Evolutionary conservation across 176 grass and related monocot genomes (phyloP).

Genomic region (Panicum miliaceum): DNA sequence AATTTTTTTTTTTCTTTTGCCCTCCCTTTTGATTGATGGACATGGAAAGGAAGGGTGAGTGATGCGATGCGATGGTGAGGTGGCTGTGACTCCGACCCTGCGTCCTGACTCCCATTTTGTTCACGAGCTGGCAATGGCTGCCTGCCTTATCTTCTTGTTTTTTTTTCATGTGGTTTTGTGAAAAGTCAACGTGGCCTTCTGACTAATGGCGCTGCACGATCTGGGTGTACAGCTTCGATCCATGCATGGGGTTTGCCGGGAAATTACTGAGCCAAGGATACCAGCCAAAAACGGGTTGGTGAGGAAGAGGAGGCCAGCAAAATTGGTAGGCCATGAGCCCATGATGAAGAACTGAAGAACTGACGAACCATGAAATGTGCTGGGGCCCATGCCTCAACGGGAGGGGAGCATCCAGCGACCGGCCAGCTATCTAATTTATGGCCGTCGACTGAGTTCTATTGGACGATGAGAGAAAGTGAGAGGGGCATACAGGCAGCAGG

Average conservation of each 20-base stretch:
- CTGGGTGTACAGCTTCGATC: not conserved
- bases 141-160: not conserved
- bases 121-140: not conserved
- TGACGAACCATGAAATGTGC: not conserved
- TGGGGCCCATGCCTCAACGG: not conserved
- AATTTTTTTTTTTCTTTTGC: too few species aligned
- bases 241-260: not conserved
- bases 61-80: constrained; percentile 31
- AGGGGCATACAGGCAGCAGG: not conserved
- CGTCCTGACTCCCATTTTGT: not conserved
- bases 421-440: constrained; percentile 1
- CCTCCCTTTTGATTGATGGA: constrained; percentile 37
- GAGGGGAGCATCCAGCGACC: not conserved
- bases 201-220: not conserved
- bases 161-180: not conserved
- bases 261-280: not conserved
- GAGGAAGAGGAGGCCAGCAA: constrained; percentile 3
- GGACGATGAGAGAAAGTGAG: not conserved
- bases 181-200: not conserved
- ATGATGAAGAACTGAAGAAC: not conserved
- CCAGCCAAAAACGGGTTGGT: not conserved
- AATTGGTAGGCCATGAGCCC: too few species aligned
- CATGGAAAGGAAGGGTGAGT: constrained; percentile 11
- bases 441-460: constrained; percentile 2
- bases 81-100: not conserved